Evolutionary conservation across 2,329 filamentous ascomycete species (phyloP).

Genomic region (Hymenoscyphus albidus): DNA sequence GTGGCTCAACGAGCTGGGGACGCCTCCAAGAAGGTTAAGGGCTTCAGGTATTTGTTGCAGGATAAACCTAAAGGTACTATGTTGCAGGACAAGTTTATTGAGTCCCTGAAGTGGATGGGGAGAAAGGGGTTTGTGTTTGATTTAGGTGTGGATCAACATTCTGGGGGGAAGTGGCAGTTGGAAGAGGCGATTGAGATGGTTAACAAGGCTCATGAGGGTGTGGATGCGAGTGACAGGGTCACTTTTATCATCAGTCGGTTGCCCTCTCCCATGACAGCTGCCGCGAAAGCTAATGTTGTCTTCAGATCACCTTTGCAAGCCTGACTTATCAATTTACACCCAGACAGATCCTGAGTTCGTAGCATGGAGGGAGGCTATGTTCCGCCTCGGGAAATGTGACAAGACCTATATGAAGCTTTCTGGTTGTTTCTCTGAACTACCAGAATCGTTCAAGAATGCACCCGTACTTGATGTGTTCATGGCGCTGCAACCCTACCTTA

Average conservation of each 20-base stretch:
- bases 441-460: slow-evolving; percentile 46
- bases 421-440: slow-evolving; percentile 78
- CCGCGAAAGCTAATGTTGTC: background rate
- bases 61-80: slow-evolving; percentile 66
- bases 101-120: slow-evolving; percentile 61
- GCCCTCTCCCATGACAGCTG: background rate
- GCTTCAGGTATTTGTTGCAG: slow-evolving; percentile 81
- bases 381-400: slow-evolving; percentile 59
- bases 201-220: slow-evolving; percentile 58
- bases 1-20: slow-evolving; percentile 60
- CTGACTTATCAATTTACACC: slow-evolving; percentile 65
- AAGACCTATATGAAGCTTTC: slow-evolving; percentile 89
- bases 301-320: slow-evolving; percentile 85
- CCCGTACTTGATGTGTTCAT: slow-evolving; percentile 56
- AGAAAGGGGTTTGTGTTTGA: slow-evolving; percentile 69
- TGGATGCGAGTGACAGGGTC: slow-evolving; percentile 53
- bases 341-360: slow-evolving; percentile 47
- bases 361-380: slow-evolving; percentile 67
- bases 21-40: slow-evolving; percentile 63
- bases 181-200: slow-evolving; percentile 70
- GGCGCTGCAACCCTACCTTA: slow-evolving; percentile 66
- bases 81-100: slow-evolving; percentile 60
- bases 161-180: slow-evolving; percentile 70
- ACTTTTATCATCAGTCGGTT: slow-evolving; percentile 35
- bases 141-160: slow-evolving; percentile 75